Base-by-base conservation (phyloP, 2,329 filamentous ascomycete genomes). In the Aspergillus udagawae region DNA sequence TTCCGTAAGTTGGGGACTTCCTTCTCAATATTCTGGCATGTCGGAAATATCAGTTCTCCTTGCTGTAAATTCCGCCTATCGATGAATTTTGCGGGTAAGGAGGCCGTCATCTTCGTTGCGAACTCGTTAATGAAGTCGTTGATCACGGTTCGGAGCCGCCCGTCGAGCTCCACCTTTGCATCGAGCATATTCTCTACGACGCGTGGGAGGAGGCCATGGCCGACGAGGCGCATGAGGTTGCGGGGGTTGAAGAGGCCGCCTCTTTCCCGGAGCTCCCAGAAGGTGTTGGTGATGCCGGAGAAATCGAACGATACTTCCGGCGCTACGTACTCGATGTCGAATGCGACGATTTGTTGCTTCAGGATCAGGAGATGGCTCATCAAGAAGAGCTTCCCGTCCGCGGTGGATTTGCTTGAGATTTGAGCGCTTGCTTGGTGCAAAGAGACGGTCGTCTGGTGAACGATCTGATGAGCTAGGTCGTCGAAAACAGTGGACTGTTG, bases 281-380 rank as follows among this genome's bases (percentile, higher is more conserved):
- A 88, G 1, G 86, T 87, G 61, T 78, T 84, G 4, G 84, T 85
- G 12, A 88, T 76, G 51, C 79, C 81, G n/a, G 84, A 85, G 70
- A 88, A 87, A 72, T 88, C 86, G 69, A 88, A 82, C 14, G 82
- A 81, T 50, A 88, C 78, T 60, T 88, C 86, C 3, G 86, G 85
- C 2, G 83, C 82, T 21, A 87, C 83, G 65, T 83, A 88, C 69
- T 88, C 92, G 63, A 99, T 97, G 76, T 99, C 94, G 60, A 99
- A 92, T 9, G 92, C 92, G 27, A 99, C 87, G 52, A 99, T 89
- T 71, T 97, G 91, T 70, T 97, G 95, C 75, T 97, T 97, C 52
- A 99, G 84, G 51, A 97, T 88, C 51, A 99, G 87, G 1, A 99
- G 83, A 71, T 99, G 96, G 66, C 93, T 94, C 66, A 99, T 88